Evolutionary conservation across 1,139 yeast species (phyloP).

Genomic region (Geotrichum candidum): DNA sequence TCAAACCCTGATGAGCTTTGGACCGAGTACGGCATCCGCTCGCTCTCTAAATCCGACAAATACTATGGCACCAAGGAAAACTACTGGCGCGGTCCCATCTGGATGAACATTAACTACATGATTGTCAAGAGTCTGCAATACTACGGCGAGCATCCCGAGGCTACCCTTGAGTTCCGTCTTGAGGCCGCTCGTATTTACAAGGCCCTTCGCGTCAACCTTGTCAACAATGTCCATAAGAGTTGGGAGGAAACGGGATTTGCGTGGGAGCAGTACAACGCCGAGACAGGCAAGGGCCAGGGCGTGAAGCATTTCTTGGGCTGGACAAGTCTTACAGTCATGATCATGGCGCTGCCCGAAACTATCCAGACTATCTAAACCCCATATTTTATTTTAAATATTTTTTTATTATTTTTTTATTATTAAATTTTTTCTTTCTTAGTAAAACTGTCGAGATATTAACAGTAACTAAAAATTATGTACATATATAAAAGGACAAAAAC

Average conservation of each 20-base stretch:
- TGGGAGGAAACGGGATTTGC: slow-evolving; percentile 77
- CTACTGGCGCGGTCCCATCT: slow-evolving; percentile 93
- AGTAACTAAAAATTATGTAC: too few species aligned
- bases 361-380: slow-evolving; percentile 13
- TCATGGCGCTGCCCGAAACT: slow-evolving; percentile 71
- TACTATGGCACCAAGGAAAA: slow-evolving; percentile 74
- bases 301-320: slow-evolving; percentile 92
- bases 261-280: slow-evolving; percentile 87
- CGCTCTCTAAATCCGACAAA: slow-evolving; percentile 64
- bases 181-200: slow-evolving; percentile 47
- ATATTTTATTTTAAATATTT: neutral
- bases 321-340: slow-evolving; percentile 76
- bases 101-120: slow-evolving; percentile 89
- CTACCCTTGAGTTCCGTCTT: slow-evolving; percentile 28
- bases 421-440: neutral
- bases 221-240: slow-evolving; percentile 57
- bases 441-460: too few species aligned
- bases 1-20: slow-evolving; percentile 69
- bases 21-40: slow-evolving; percentile 74
- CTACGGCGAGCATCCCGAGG: slow-evolving; percentile 38
- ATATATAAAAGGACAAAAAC: too few species aligned
- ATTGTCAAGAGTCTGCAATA: slow-evolving; percentile 61
- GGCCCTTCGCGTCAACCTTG: slow-evolving; percentile 58
- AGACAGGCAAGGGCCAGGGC: slow-evolving; percentile 68
- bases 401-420: too few species aligned